Evolutionary conservation across 1,284 basidiomycete species (phyloP).

Genomic region (Irpex sp.): DNA sequence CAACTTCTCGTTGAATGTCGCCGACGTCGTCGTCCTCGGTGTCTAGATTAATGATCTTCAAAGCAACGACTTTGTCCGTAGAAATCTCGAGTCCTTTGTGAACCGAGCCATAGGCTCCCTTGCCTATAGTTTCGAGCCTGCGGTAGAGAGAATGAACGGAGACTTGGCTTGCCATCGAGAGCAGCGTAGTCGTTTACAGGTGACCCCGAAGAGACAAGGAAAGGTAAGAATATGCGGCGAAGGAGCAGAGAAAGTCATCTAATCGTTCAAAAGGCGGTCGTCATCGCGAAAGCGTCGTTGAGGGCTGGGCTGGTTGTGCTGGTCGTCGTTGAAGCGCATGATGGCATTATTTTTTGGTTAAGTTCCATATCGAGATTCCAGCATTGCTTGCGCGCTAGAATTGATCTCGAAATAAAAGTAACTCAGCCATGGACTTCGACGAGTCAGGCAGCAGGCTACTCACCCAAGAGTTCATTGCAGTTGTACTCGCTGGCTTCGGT

Average conservation of each 20-base stretch:
- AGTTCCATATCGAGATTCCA: too few relatives aligned
- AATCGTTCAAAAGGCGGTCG: not conserved
- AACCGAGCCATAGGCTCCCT: slow-evolving; percentile 95
- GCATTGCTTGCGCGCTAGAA: not conserved
- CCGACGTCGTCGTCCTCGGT: slow-evolving; percentile 95
- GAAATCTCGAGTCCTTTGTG: slow-evolving; percentile 87
- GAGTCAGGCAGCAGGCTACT: slow-evolving; percentile 43
- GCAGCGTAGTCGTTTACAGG: not conserved
- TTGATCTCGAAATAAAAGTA: slow-evolving; percentile 8
- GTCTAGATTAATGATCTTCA: slow-evolving; percentile 99
- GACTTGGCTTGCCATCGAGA: slow-evolving; percentile 18
- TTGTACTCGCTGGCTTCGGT: slow-evolving; percentile 84
- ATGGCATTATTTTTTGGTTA: not conserved
- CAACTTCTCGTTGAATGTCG: slow-evolving; percentile 96
- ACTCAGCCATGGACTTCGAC: slow-evolving; percentile 57
- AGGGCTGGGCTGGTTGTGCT: not conserved
- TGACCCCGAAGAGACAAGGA: not conserved
- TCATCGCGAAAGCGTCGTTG: slow-evolving; percentile 3
- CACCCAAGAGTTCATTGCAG: slow-evolving; percentile 76
- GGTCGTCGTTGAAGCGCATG: slow-evolving; percentile 1
- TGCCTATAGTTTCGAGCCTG: slow-evolving; percentile 71
- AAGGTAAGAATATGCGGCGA: not conserved
- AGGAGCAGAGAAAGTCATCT: not conserved
- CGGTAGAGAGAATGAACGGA: slow-evolving; percentile 44
- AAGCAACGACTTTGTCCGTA: slow-evolving; percentile 84